These are phyloP conservation scores for Dendrocalamus latiflorus DNA, from an alignment of 202 grass and related monocot species.

Conservation along the genomic window DNA sequence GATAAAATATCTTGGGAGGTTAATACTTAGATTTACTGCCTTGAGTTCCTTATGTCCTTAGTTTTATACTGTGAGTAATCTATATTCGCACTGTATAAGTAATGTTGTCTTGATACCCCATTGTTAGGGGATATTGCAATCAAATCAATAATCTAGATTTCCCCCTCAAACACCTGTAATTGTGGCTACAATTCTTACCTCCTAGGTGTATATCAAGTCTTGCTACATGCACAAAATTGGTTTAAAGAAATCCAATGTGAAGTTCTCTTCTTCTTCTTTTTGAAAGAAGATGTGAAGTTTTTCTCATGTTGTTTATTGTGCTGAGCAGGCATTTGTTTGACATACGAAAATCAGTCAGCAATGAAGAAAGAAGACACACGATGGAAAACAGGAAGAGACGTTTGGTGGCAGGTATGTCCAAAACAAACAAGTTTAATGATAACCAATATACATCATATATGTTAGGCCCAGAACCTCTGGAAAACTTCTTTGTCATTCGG, in stretches of 20 bases:
- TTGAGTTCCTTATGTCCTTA: not conserved
- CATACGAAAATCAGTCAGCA: conserved; percentile 67
- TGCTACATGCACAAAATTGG: not conserved
- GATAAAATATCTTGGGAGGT: not conserved
- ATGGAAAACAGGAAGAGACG: conserved; percentile 70
- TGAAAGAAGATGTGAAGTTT: not conserved
- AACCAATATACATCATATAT: not conserved
- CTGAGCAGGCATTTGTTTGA: conserved; percentile 75
- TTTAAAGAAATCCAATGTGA: conserved; percentile 13
- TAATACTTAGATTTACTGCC: not conserved
- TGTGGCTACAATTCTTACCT: not conserved
- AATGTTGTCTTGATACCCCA: not conserved
- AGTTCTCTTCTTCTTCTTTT: not conserved
- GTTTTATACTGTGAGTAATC: not conserved
- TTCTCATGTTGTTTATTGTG: conserved; percentile 23
- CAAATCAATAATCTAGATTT: not conserved
- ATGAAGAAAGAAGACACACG: conserved; percentile 73
- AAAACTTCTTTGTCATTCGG: not conserved
- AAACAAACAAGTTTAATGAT: conserved; percentile 13
- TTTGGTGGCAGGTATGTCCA: conserved; percentile 85
- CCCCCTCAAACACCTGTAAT: not conserved
- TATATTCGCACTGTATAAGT: not conserved
- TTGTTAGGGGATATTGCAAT: not conserved
- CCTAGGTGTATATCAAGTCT: not conserved
- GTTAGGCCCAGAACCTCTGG: not conserved